Evolutionary conservation across 2,329 filamentous ascomycete species (phyloP).

Genomic region (Penicillium thymicola): DNA sequence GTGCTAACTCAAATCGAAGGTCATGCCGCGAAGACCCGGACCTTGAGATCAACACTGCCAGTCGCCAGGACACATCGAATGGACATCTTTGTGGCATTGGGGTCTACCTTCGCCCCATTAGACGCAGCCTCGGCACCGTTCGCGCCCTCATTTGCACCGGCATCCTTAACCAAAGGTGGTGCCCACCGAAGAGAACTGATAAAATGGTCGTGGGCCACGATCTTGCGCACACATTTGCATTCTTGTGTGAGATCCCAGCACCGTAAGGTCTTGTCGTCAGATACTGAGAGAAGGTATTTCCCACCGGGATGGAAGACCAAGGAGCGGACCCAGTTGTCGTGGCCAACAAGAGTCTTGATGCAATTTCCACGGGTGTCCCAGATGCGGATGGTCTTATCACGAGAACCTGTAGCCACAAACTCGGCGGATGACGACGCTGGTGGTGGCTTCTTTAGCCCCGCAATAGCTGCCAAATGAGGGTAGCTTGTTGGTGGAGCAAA

Average conservation of each 20-base stretch:
- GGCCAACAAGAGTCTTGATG: constrained; percentile 78
- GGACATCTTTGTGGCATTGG: constrained; percentile 52
- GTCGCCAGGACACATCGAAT: constrained; percentile 78
- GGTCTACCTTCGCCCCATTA: constrained; percentile 29
- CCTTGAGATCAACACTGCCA: constrained; percentile 67
- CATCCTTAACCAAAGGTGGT: constrained; percentile 38
- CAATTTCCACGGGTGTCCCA: constrained; percentile 84
- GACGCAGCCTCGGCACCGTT: constrained; percentile 16
- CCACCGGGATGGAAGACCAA: constrained; percentile 88
- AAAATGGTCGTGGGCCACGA: constrained; percentile 77
- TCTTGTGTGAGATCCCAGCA: constrained; percentile 94
- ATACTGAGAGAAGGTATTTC: constrained; percentile 80
- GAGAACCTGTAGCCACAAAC: constrained; percentile 81
- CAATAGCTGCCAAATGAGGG: constrained; percentile 69
- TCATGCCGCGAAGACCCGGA: constrained; percentile 48
- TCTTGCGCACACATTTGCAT: constrained; percentile 79
- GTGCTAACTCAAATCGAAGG: neutral
- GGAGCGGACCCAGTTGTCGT: constrained; percentile 90
- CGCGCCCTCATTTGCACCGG: constrained; percentile 11
- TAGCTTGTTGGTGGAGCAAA: constrained; percentile 80
- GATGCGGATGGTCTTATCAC: constrained; percentile 86
- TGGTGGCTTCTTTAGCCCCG: constrained; percentile 79
- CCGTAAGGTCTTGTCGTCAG: constrained; percentile 86
- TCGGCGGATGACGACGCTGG: constrained; percentile 71
- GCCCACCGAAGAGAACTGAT: constrained; percentile 86